Conservation (phyloP, 1,284 basidiomycete species). For the Malassezia psittaci region DNA sequence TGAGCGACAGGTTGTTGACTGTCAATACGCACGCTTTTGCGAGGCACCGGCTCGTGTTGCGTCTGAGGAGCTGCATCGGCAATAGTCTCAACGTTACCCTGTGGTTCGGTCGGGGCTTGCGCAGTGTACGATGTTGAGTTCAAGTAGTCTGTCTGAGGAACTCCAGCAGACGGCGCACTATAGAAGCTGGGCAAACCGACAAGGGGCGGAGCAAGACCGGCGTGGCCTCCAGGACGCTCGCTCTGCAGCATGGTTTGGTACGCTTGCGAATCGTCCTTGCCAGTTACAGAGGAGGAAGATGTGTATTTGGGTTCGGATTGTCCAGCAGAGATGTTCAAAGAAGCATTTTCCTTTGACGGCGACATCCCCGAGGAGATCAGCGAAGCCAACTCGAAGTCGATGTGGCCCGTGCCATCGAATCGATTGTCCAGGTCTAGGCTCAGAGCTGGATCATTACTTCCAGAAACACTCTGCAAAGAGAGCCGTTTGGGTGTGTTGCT, state of each 20-base stretch:
- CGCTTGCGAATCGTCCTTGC: not conserved
- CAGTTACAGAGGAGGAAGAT: not conserved
- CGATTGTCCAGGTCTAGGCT: constrained; percentile 33
- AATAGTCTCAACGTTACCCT: constrained; percentile 6
- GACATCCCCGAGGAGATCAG: not conserved
- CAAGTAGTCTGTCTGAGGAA: not conserved
- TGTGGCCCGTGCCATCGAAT: constrained; percentile 39
- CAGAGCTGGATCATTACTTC: not conserved
- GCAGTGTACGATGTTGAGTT: constrained; percentile 21
- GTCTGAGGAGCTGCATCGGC: not conserved
- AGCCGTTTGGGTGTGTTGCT: constrained; percentile 1
- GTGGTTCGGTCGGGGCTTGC: constrained; percentile 5
- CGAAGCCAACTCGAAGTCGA: constrained; percentile 21
- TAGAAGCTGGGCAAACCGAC: not conserved
- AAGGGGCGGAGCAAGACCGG: not conserved
- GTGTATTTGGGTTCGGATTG: not conserved
- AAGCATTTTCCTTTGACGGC: not conserved
- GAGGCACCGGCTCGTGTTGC: not conserved
- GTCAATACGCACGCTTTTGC: constrained; percentile 41
- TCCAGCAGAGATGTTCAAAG: not conserved
- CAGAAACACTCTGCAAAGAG: not conserved
- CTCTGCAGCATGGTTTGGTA: not conserved
- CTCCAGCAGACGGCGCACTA: not conserved
- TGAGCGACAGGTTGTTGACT: constrained; percentile 17
- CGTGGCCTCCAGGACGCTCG: not conserved